A percentile compares a stretch with the other conserved stretches of the same genome.
Evolutionary conservation across 2,329 filamentous ascomycete genomes (phyloP).

Genomic region (Cladosporium sp.): DNA sequence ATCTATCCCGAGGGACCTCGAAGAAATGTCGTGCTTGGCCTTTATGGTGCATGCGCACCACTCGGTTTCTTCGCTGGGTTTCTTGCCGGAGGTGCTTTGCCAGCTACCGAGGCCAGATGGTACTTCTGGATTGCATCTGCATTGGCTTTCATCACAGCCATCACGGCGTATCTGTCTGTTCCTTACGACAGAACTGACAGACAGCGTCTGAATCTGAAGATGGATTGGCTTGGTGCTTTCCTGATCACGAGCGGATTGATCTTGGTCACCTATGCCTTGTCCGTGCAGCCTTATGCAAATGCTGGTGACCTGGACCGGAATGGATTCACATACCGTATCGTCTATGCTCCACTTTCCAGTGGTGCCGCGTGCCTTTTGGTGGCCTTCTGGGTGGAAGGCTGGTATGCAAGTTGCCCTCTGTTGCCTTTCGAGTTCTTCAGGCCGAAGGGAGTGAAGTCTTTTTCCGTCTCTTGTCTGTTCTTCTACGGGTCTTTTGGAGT

Average conservation of each 20-base stretch:
- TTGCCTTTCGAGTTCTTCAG: constrained; percentile 34
- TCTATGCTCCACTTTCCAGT: constrained; percentile 27
- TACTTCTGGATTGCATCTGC: constrained; percentile 33
- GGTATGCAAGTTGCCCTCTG: constrained; percentile 29
- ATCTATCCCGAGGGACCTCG: constrained; percentile 30
- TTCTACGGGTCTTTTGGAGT: constrained; percentile 34
- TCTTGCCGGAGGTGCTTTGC: constrained; percentile 28
- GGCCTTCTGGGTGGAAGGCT: constrained; percentile 32
- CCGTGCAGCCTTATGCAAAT: constrained; percentile 28
- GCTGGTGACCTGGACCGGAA: constrained; percentile 14
- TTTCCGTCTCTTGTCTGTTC: constrained; percentile 31
- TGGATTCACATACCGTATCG: constrained; percentile 25
- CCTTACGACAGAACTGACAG: constrained; percentile 30
- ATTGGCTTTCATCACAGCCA: constrained; percentile 23
- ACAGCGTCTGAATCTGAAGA: constrained; percentile 28
- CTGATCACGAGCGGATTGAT: constrained; percentile 33
- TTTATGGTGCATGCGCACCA: constrained; percentile 34
- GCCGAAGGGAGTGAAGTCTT: constrained; percentile 27
- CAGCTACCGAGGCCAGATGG: constrained; percentile 24
- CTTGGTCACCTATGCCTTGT: constrained; percentile 31
- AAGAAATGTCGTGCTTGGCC: constrained; percentile 30
- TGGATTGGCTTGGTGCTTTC: constrained; percentile 34
- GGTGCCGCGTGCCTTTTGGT: constrained; percentile 24
- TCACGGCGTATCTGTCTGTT: constrained; percentile 30
- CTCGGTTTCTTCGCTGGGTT: constrained; percentile 34